Conservation (phyloP, 116 monocot species). For the Zostera marina region DNA sequence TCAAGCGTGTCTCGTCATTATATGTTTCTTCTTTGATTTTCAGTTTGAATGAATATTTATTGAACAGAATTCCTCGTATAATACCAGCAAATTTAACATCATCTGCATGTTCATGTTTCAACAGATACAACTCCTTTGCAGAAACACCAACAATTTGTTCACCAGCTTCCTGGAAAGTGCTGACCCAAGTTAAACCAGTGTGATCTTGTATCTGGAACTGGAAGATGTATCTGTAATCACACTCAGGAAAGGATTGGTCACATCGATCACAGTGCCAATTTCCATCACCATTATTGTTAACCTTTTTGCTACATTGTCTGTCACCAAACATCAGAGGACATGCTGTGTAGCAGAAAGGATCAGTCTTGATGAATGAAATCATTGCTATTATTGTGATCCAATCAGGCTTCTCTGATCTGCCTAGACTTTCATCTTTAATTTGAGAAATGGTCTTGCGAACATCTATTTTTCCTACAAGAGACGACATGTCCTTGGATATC, state of each 20-base stretch:
- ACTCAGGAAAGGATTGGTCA: constrained; percentile 26
- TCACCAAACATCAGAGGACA: constrained; percentile 29
- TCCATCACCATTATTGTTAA: constrained; percentile 38
- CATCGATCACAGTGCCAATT: constrained; percentile 33
- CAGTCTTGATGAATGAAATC: constrained; percentile 26
- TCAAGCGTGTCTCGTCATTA: constrained; percentile 29
- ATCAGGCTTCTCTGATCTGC: constrained; percentile 29
- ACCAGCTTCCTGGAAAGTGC: constrained; percentile 31
- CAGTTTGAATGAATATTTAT: constrained; percentile 25
- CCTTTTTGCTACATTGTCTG: constrained; percentile 32
- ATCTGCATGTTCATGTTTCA: constrained; percentile 31
- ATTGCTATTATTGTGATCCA: constrained; percentile 29
- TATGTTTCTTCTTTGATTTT: constrained; percentile 35
- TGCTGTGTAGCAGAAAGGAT: constrained; percentile 38
- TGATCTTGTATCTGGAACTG: constrained; percentile 33
- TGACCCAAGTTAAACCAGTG: constrained; percentile 32
- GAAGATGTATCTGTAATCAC: constrained; percentile 35
- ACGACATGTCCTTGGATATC: constrained; percentile 18
- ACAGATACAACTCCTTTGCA: constrained; percentile 29
- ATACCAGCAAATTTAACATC: constrained; percentile 22
- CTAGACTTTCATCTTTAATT: constrained; percentile 35
- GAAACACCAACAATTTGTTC: constrained; percentile 26
- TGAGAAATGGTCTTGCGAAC: constrained; percentile 25
- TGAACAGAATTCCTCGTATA: constrained; percentile 18
- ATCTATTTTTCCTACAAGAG: constrained; percentile 10